A percentile compares a stretch with the other conserved stretches of the same genome.
phyloP scores from a whole-genome alignment of 2,329 filamentous ascomycete genomes.

The Corynespora cassiicola region DNA sequence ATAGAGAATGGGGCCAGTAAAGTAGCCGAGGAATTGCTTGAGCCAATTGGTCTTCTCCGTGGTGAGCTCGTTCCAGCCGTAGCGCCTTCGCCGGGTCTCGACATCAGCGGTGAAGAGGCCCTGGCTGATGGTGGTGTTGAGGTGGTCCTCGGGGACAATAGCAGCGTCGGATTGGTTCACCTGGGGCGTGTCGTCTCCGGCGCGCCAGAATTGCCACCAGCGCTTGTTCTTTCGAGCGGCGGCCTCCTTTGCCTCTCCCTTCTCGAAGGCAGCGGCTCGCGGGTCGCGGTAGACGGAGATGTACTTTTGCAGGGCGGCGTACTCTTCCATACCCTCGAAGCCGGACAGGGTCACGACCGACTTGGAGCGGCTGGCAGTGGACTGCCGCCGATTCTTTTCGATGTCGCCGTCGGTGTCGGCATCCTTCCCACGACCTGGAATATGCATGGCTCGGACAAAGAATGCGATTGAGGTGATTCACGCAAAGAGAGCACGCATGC shows the following conservation, averaged over 20 bases:
- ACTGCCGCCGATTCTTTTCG: conserved; percentile 38
- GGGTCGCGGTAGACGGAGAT: conserved; percentile 71
- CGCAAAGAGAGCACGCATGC: no score
- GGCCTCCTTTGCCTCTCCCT: conserved; percentile 48
- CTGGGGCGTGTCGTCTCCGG: conserved; percentile 30
- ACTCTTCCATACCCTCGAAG: conserved; percentile 64
- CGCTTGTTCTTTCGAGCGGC: conserved; percentile 61
- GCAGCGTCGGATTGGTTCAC: conserved; percentile 40
- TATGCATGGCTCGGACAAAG: not conserved
- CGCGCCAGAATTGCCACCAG: conserved; percentile 67
- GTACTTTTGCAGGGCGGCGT: conserved; percentile 70
- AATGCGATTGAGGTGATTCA: conserved; percentile 1
- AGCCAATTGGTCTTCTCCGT: conserved; percentile 79
- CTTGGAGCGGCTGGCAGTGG: conserved; percentile 39
- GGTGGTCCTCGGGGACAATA: conserved; percentile 65
- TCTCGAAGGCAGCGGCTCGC: conserved; percentile 51
- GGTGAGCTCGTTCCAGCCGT: conserved; percentile 74
- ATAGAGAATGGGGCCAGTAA: conserved; percentile 78
- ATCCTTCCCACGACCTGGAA: not conserved
- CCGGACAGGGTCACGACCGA: conserved; percentile 42
- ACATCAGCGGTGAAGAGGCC: conserved; percentile 68
- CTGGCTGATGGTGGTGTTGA: conserved; percentile 70
- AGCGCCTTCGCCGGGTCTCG: conserved; percentile 68
- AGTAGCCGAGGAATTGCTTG: conserved; percentile 77
- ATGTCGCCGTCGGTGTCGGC: conserved; percentile 36